These are phyloP conservation scores for Kurtzmaniella natalensis DNA, from an alignment of 1,139 yeast species.

Conservation along the genomic window DNA sequence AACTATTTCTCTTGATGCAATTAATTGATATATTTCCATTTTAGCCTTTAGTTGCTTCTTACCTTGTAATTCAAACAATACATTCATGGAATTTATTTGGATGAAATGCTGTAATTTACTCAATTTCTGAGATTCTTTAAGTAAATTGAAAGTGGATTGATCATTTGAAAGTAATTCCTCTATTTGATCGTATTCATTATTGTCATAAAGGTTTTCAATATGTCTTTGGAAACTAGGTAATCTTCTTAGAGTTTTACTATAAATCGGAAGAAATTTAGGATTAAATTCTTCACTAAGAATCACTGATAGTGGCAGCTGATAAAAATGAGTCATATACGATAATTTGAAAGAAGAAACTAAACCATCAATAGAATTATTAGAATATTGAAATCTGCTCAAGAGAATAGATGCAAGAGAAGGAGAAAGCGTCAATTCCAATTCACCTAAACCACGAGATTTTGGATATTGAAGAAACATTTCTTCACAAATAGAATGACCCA, in stretches of 20 bases:
- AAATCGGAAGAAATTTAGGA: constrained; percentile 7
- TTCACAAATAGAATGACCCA: constrained; percentile 35
- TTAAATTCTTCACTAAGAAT: constrained; percentile 16
- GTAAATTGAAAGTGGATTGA: background rate
- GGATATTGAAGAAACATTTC: constrained; percentile 30
- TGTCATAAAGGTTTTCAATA: constrained; percentile 21
- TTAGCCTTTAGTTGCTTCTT: constrained; percentile 4
- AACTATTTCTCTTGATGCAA: constrained; percentile 11
- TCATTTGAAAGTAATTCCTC: constrained; percentile 1
- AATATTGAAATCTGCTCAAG: constrained; percentile 34
- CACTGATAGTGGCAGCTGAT: constrained; percentile 60
- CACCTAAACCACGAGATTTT: constrained; percentile 10
- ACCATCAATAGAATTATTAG: constrained; percentile 50
- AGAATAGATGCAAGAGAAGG: constrained; percentile 32
- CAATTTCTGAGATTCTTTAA: constrained; percentile 5
- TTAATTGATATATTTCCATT: constrained; percentile 7
- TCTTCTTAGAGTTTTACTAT: constrained; percentile 23
- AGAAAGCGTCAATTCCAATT: constrained; percentile 6
- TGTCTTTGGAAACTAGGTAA: constrained; percentile 36
- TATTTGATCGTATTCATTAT: constrained; percentile 7
- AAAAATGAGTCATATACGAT: constrained; percentile 66
- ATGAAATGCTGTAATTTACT: constrained; percentile 2
- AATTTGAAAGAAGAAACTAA: constrained; percentile 52
- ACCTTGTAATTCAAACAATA: constrained; percentile 5
- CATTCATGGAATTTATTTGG: constrained; percentile 5